A percentile compares a stretch with the other conserved stretches of the same genome.
These are phyloP conservation scores for Pelargonium australe DNA, from an alignment of 441 rosid genomes.

Conservation along the genomic window DNA sequence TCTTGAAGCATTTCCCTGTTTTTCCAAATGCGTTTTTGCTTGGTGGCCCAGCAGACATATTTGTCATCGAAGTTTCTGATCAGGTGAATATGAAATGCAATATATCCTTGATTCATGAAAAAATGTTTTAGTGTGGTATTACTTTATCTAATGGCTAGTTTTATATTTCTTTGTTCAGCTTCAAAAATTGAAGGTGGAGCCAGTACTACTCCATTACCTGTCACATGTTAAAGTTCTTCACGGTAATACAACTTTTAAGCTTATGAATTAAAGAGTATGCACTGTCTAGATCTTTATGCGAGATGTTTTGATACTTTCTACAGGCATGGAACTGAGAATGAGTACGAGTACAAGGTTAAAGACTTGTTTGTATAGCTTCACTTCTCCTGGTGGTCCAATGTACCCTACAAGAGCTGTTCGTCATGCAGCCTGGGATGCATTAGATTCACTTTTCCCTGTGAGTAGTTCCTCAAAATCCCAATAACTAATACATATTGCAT, in stretches of 20 bases:
- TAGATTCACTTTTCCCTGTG: constrained; percentile 88
- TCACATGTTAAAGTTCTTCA: constrained; percentile 73
- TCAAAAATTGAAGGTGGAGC: constrained; percentile 94
- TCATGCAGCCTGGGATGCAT: constrained; percentile 96
- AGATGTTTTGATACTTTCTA: constrained; percentile 21
- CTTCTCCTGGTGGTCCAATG: constrained; percentile 98
- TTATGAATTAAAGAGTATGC: background rate
- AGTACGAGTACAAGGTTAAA: constrained; percentile 91
- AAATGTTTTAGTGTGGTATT: background rate
- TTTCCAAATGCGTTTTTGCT: constrained; percentile 82
- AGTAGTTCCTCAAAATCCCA: constrained; percentile 28
- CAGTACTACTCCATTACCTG: constrained; percentile 83
- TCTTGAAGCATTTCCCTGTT: constrained; percentile 63
- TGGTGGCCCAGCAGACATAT: constrained; percentile 83
- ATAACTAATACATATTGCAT: no score
- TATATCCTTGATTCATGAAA: background rate
- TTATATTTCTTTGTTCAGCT: constrained; percentile 40
- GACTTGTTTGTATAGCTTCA: constrained; percentile 89
- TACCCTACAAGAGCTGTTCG: constrained; percentile 98
- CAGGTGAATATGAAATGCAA: constrained; percentile 37
- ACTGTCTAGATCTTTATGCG: constrained; percentile 6
- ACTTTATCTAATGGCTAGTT: constrained; percentile 1
- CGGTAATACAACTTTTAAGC: constrained; percentile 34
- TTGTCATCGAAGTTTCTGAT: constrained; percentile 87
- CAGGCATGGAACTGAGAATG: constrained; percentile 96